These are phyloP conservation scores for Schoenoplectus triqueter DNA, from an alignment of 202 grass and related monocot genomes.

Conservation along the genomic window DNA sequence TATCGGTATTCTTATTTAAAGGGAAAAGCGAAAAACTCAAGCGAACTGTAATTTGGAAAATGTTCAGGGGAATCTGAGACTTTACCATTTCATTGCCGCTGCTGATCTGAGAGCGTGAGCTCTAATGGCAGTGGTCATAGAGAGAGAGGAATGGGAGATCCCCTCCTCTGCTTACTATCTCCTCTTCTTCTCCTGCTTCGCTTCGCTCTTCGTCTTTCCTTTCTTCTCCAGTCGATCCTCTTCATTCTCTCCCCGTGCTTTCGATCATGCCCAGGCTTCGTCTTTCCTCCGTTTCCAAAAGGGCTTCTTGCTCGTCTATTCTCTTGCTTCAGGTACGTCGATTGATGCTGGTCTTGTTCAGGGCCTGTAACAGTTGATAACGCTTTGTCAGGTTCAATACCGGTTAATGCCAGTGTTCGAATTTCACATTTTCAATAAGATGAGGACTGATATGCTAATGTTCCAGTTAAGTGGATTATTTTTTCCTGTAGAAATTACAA, in stretches of 20 bases:
- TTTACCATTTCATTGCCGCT: not conserved
- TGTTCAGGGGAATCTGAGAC: constrained; percentile 11
- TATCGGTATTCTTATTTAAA: not conserved
- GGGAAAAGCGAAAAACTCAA: not conserved
- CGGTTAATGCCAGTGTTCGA: constrained; percentile 31
- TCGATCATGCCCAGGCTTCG: constrained; percentile 42
- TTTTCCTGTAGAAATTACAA: constrained; percentile 4
- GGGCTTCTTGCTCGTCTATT: constrained; percentile 72
- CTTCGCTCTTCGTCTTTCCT: constrained; percentile 60
- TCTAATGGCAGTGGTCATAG: constrained; percentile 76
- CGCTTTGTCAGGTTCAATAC: constrained; percentile 7
- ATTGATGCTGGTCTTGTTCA: not conserved
- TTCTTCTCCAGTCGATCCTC: constrained; percentile 51
- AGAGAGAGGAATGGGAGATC: constrained; percentile 78
- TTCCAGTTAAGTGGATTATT: not conserved
- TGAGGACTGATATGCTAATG: not conserved
- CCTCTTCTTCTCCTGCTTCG: constrained; percentile 57
- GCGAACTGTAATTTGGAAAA: constrained; percentile 13
- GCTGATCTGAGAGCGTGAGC: constrained; percentile 15
- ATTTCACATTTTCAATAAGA: not conserved
- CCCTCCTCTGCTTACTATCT: constrained; percentile 56
- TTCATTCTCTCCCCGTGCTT: constrained; percentile 35
- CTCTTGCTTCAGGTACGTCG: constrained; percentile 54
- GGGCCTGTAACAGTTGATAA: not conserved
- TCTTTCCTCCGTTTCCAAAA: constrained; percentile 75